Evolutionary conservation across 2,329 filamentous ascomycete species (phyloP).

Genomic region (Aschersonia sp.): DNA sequence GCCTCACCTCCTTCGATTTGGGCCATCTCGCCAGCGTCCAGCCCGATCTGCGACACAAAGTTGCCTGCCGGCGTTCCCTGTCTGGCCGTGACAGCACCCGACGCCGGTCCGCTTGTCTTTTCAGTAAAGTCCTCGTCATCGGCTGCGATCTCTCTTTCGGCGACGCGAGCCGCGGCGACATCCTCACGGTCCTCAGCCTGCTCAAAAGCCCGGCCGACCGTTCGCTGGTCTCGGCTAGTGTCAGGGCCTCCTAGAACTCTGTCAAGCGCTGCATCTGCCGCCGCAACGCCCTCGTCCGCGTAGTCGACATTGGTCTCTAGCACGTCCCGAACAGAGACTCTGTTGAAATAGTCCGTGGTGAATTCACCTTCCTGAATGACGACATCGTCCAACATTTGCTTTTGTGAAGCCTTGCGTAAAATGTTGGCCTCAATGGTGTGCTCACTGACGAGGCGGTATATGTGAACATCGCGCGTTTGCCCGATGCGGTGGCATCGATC

Average conservation of each 20-base stretch:
- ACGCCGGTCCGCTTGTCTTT: constrained; percentile 30
- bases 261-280: constrained; percentile 73
- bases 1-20: constrained; percentile 18
- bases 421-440: constrained; percentile 98
- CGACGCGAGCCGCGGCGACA: constrained; percentile 71
- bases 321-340: constrained; percentile 57
- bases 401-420: constrained; percentile 88
- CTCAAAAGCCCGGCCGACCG: constrained; percentile 61
- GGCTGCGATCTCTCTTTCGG: constrained; percentile 77
- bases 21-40: constrained; percentile 14
- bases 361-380: constrained; percentile 98
- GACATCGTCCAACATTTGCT: constrained; percentile 93
- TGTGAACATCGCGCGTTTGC: constrained; percentile 93
- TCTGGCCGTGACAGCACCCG: constrained; percentile 33
- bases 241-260: constrained; percentile 59
- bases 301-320: constrained; percentile 44
- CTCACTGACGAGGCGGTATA: constrained; percentile 86
- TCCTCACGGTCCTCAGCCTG: constrained; percentile 90
- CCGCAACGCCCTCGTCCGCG: constrained; percentile 40
- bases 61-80: constrained; percentile 34
- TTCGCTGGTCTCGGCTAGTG: constrained; percentile 44
- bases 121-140: constrained; percentile 79
- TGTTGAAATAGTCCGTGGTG: constrained; percentile 91
- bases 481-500: constrained; percentile 95
- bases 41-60: constrained; percentile 17